These are phyloP conservation scores for Solanum virginianum DNA, from an alignment of 257 asterid species.

Conservation along the genomic window DNA sequence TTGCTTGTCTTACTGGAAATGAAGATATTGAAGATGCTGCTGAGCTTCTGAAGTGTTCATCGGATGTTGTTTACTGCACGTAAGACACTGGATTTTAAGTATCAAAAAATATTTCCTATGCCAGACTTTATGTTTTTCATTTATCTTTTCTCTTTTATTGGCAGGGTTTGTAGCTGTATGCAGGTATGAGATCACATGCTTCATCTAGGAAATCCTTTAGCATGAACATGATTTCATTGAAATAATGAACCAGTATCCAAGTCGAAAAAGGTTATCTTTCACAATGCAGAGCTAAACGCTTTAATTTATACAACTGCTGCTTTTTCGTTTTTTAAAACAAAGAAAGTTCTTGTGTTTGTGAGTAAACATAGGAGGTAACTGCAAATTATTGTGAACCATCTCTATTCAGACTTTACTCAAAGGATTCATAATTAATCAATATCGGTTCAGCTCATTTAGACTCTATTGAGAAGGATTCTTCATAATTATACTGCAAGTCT, in stretches of 20 bases:
- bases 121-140: neutral
- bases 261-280: neutral
- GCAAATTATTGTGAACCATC: neutral
- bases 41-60: slow-evolving; percentile 14
- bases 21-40: slow-evolving; percentile 18
- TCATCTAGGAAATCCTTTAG: neutral
- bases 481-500: neutral
- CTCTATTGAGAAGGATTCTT: neutral
- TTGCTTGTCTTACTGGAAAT: slow-evolving; percentile 18
- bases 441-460: neutral
- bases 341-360: neutral
- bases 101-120: neutral
- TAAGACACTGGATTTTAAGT: neutral
- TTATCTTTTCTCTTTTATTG: neutral
- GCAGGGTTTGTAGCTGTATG: slow-evolving; percentile 45
- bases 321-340: neutral
- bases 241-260: neutral
- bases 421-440: neutral
- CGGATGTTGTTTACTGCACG: slow-evolving; percentile 16
- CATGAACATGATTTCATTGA: neutral
- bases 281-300: neutral
- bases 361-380: neutral
- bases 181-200: slow-evolving; percentile 16
- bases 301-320: neutral
- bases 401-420: neutral